phyloP scores from a whole-genome alignment of 2,329 filamentous ascomycete species.

The Tricladium varicosporioides region DNA sequence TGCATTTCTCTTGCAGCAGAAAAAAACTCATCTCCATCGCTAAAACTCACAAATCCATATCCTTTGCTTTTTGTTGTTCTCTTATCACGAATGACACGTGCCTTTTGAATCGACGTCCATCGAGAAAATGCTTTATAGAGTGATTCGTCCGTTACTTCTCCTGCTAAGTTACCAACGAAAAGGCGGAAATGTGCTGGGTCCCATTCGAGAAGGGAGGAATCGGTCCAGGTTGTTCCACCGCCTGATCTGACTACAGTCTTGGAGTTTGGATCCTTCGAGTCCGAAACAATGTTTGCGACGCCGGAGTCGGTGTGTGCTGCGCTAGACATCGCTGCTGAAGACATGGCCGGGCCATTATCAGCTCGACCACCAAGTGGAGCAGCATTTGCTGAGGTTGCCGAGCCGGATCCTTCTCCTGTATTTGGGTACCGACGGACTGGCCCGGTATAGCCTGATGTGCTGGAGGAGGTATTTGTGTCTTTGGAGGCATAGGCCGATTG shows the following conservation, averaged over 20 bases:
- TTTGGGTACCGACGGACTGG: conserved; percentile 33
- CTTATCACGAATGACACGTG: conserved; percentile 92
- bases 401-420: conserved; percentile 43
- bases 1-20: conserved; percentile 97
- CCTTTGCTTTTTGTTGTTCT: conserved; percentile 94
- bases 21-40: conserved; percentile 94
- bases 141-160: conserved; percentile 95
- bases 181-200: conserved; percentile 91
- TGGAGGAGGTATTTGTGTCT: conserved; percentile 44
- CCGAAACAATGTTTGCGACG: conserved; percentile 40
- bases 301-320: conserved; percentile 46
- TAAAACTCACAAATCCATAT: conserved; percentile 95
- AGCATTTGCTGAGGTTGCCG: conserved; percentile 44
- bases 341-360: conserved; percentile 62
- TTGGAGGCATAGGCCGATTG: conserved; percentile 80
- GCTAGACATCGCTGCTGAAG: conserved; percentile 63
- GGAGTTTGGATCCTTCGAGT: conserved; percentile 55
- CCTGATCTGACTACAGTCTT: conserved; percentile 88
- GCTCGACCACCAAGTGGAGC: conserved; percentile 38
- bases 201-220: conserved; percentile 88
- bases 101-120: conserved; percentile 87
- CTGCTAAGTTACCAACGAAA: conserved; percentile 94
- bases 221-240: conserved; percentile 90
- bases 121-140: conserved; percentile 89
- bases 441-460: conserved; percentile 28